Evolutionary conservation across 768 basidiomycete species (phyloP).

Genomic region (Fomitopsis serialis): DNA sequence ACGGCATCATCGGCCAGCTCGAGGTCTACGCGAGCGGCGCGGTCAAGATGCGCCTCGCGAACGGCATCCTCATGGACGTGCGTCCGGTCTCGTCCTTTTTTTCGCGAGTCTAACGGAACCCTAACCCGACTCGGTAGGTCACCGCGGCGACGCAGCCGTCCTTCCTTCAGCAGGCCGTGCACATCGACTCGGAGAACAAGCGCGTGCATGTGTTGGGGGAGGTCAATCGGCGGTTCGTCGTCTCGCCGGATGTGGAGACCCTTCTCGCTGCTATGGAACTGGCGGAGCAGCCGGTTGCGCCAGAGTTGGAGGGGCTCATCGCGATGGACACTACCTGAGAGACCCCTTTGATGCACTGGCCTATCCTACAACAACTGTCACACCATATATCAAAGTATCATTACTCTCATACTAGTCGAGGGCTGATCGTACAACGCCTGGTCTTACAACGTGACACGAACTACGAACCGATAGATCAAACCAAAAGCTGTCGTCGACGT

Average conservation of each 20-base stretch:
- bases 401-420: no score
- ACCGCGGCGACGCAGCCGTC: constrained; percentile 78
- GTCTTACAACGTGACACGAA: no score
- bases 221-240: constrained; percentile 78
- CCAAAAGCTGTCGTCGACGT: no score
- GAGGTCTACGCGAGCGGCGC: constrained; percentile 82
- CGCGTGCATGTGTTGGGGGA: constrained; percentile 75
- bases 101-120: not conserved
- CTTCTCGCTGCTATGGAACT: constrained; percentile 63
- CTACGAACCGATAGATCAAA: no score
- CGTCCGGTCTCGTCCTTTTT: constrained; percentile 23
- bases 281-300: constrained; percentile 32
- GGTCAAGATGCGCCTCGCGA: constrained; percentile 79
- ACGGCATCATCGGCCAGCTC: constrained; percentile 79
- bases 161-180: constrained; percentile 84
- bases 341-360: no score
- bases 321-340: constrained; percentile 42
- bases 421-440: no score
- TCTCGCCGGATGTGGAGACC: constrained; percentile 77
- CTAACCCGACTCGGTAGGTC: constrained; percentile 42
- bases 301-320: constrained; percentile 43
- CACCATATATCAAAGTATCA: no score
- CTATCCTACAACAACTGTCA: no score
- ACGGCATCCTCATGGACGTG: constrained; percentile 83
- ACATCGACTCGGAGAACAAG: constrained; percentile 57